Base-by-base conservation (phyloP, 805 yeast genomes). In the Saccharomycopsis selenospora region DNA sequence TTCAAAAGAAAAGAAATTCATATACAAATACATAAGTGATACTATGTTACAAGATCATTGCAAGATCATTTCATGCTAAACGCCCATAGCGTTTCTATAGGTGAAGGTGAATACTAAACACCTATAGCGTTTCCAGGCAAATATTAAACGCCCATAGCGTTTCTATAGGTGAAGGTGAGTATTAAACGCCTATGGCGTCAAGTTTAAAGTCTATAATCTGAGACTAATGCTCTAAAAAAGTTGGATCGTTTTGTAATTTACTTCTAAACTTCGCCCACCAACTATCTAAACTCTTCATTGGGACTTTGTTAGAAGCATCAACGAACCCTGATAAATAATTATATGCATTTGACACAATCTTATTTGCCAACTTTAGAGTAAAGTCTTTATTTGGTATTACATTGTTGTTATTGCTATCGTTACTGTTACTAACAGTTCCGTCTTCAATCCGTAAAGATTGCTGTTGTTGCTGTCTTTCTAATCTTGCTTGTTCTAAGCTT, bases 221-320 rank as follows among this genome's bases (percentile, higher is more conserved):
- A n/a, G n/a, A n/a, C 24, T 26, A 24, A 2, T 70, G 71, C 52
- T 87, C 86, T 44, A 91, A 65, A 61, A 88, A 90, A 47, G 76
- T 79, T 1, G 96, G 97, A 61, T 91, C 95, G 52, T 83, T 85
- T 8, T 77, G 73, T 51, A 93, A 58, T 59, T 84, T 82, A 4
- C 76, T 66, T 62, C 77, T 85, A 66, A 93, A 91, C 65, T 88
- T 90, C 55, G 75, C 81, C 99, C 99, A 87, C 99, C 99, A 91
- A 36, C 76, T 82, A 61, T 91, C 95, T 59, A 91, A 91, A 40
- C 80, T 84, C 59, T 82, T 85, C 60, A 91, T 85, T 2, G 90
- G 84, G 2, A 91, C 96, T 56, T 80, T 86, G 2, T 95, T 95
- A 20, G 76, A 70, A 3, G 68, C 62, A 59, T 88, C 95, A 5